Conservation (phyloP, 257 asterid species). For the Jacaranda copaia region DNA sequence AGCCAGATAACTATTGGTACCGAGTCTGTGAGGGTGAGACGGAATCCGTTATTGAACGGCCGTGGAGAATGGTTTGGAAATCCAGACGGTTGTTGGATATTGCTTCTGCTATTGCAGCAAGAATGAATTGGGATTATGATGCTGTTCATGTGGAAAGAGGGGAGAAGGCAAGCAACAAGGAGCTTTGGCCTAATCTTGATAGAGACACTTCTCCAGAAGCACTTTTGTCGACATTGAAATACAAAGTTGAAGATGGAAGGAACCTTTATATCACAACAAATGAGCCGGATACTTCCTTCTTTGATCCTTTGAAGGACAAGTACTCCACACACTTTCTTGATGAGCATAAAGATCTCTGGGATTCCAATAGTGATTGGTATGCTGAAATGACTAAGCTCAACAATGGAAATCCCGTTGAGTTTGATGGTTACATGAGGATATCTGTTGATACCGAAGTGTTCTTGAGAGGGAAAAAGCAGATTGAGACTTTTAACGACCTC, state of each 20-base stretch:
- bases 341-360: conserved; percentile 65
- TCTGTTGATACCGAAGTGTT: conserved; percentile 73
- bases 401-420: conserved; percentile 63
- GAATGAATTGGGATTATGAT: conserved; percentile 75
- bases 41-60: conserved; percentile 57
- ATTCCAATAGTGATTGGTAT: conserved; percentile 64
- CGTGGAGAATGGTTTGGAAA: conserved; percentile 70
- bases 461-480: conserved; percentile 67
- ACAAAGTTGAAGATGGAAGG: conserved; percentile 69
- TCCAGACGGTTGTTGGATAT: conserved; percentile 62
- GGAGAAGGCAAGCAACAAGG: conserved; percentile 64
- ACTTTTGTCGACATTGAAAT: conserved; percentile 49
- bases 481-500: conserved; percentile 67
- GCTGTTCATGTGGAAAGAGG: conserved; percentile 71
- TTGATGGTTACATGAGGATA: conserved; percentile 76
- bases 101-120: conserved; percentile 61
- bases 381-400: conserved; percentile 63
- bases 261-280: conserved; percentile 62
- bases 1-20: conserved; percentile 77
- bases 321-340: conserved; percentile 71
- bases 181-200: conserved; percentile 75
- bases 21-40: conserved; percentile 76
- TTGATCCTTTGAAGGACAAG: conserved; percentile 69
- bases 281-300: conserved; percentile 56
- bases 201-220: conserved; percentile 69